Conservation (phyloP, 169 alveolate genomes). For the Miamiensis avidus region DNA sequence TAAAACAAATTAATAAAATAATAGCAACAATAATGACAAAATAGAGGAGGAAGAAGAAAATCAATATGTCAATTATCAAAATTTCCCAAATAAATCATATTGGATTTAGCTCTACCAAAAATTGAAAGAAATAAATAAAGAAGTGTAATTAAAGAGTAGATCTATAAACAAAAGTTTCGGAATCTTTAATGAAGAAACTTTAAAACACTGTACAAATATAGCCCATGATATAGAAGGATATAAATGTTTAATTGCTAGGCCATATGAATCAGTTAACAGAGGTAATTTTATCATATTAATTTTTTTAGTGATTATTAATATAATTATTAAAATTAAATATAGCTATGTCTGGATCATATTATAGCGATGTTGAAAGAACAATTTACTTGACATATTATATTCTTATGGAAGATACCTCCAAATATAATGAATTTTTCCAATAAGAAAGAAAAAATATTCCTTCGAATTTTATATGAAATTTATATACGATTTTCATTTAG, state of each 20-base stretch:
- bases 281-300: neutral
- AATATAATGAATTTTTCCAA: neutral
- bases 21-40: neutral
- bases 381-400: neutral
- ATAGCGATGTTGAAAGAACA: slow-evolving; percentile 3
- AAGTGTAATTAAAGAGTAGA: neutral
- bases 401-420: neutral
- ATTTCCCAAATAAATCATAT: neutral
- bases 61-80: neutral
- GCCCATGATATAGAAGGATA: slow-evolving; percentile 7
- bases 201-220: neutral
- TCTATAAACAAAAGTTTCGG: slow-evolving; percentile 1
- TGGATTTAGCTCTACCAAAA: neutral
- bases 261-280: slow-evolving; percentile 2
- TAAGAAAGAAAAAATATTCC: neutral
- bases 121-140: neutral
- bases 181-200: neutral
- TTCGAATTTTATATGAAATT: neutral
- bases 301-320: too few species aligned
- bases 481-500: neutral
- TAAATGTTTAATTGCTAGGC: neutral
- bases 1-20: neutral
- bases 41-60: neutral
- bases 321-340: too few species aligned
- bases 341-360: neutral